Conservation (phyloP, 345 rosid species). For the Turnera subulata region DNA sequence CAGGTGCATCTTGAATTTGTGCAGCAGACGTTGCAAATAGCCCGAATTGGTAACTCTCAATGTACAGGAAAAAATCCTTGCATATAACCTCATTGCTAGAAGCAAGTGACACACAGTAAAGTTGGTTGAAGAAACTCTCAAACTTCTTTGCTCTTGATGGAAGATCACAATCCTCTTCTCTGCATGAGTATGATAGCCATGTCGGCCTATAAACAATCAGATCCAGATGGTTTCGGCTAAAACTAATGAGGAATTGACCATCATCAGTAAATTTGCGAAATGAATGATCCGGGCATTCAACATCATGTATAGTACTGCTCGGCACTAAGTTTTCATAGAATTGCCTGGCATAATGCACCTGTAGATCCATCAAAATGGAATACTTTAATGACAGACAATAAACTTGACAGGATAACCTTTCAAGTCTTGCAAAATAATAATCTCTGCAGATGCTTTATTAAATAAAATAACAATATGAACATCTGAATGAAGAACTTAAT, state of each 20-base stretch:
- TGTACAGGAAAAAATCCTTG: slow-evolving; percentile 85
- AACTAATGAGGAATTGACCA: slow-evolving; percentile 84
- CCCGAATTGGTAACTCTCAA: slow-evolving; percentile 62
- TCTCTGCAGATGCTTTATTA: too few species aligned
- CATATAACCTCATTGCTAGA: slow-evolving; percentile 76
- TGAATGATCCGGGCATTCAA: slow-evolving; percentile 81
- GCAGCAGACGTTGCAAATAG: slow-evolving; percentile 88
- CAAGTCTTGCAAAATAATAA: too few species aligned
- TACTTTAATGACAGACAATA: not conserved
- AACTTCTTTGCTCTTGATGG: slow-evolving; percentile 65
- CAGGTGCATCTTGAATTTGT: slow-evolving; percentile 74
- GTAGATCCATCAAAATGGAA: slow-evolving; percentile 21
- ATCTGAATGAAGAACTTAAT: not conserved
- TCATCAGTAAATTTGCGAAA: slow-evolving; percentile 97
- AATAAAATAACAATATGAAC: not conserved
- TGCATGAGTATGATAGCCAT: slow-evolving; percentile 73
- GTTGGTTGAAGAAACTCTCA: slow-evolving; percentile 82
- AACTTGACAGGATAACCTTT: not conserved
- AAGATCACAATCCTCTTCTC: slow-evolving; percentile 53
- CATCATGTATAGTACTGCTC: slow-evolving; percentile 69
- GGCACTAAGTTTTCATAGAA: slow-evolving; percentile 96
- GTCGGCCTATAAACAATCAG: slow-evolving; percentile 85
- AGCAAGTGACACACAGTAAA: slow-evolving; percentile 68
- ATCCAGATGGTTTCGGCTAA: slow-evolving; percentile 80
- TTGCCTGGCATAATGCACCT: slow-evolving; percentile 75